Base-by-base conservation (phyloP, 2,329 filamentous ascomycete genomes). In the Chaetomiaceae sp. region DNA sequence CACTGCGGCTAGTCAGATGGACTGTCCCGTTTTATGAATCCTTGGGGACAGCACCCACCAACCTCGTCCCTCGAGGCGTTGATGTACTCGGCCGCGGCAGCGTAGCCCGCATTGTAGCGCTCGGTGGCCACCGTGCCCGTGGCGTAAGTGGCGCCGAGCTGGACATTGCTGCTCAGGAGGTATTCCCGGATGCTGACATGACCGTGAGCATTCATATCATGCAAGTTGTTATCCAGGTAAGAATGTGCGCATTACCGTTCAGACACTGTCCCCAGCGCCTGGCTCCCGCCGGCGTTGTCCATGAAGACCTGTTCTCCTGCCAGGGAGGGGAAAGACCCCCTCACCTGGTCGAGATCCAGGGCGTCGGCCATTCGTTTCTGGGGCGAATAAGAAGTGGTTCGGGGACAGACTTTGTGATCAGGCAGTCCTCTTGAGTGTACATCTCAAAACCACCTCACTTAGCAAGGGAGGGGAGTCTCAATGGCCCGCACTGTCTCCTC, bases 201-300 rank as follows among this genome's bases (percentile, higher is more conserved):
- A n/a, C 17, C n/a, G 47, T 47, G 27, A 47, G 45, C 33, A 3
- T n/a, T 20, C 1, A 18, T 18, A 22, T 35, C 11, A 7, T 8
- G 14, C 14, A n/a, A n/a, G n/a, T n/a, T n/a, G n/a, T n/a, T n/a
- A n/a, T n/a, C n/a, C n/a, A n/a, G n/a, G n/a, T n/a, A n/a, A n/a
- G n/a, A n/a, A n/a, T n/a, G n/a, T n/a, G n/a, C n/a, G n/a, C n/a
- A n/a, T n/a, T 62, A 85, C 81, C 76, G 74, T 45, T 84, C 75
- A 48, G 84, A 79, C 14, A 87, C 86, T 14, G 74, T 69, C 20
- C 76, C 77, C 3, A 90, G 67, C 1, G 79, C 73, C 58, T 90
- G 86, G 59, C 80, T 86, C 30, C 86, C 86, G 15, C 86, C 86
- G 10, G 84, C 86, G 60, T 90, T 90, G 60, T 91, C 86, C 54